Base-by-base conservation (phyloP, 768 basidiomycete genomes). In the Podaxis sp. region DNA sequence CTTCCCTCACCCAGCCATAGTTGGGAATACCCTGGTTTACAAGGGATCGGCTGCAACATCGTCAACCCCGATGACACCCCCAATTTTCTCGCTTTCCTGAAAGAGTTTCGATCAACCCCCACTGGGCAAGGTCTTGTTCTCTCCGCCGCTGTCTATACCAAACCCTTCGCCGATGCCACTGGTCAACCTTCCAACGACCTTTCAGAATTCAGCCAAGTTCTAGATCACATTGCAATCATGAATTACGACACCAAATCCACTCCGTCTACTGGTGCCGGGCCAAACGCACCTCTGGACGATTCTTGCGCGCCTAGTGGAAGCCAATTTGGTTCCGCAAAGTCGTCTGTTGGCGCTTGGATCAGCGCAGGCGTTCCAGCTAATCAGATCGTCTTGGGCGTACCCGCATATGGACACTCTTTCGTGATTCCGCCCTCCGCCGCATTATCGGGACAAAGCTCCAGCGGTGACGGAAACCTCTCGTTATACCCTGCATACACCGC, bases 281-380 rank as follows among this genome's bases (percentile, higher is more conserved):
- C 96, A 13, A 93, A 93, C 72, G 87, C 95, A 2, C 94, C 96
- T 4, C 79, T 97, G 40, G 78, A 87, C 63, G 89, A 96, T 74
- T 79, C 82, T 0, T 97, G 96, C 71, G 85, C 86, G 0, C 74
- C 86, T 41, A 66, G 79, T 1, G 73, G 72, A 8, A 75, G 85
- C 61, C 88, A 86, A 61, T 75, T 77, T 46, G 93, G 94, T 3
- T 96, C 93, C 55, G 95, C 91, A 9, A 79, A 81, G 24, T 86
- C 87, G 6, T 87, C 91, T 3, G 82, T 98, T 49, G 71, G 77
- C 8, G 82, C 85, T 2, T 97, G 95, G 96, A 84, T 80, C 0
- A 66, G 69, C 0, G 94, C 94, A 41, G 91, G 91, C 11, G 87
- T 98, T 75, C 90, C 94, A 17, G 74, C 80, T 7, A 74, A 80